These are phyloP conservation scores for Lachnellula hyalina DNA, from an alignment of 2,329 filamentous ascomycete species.

Conservation along the genomic window DNA sequence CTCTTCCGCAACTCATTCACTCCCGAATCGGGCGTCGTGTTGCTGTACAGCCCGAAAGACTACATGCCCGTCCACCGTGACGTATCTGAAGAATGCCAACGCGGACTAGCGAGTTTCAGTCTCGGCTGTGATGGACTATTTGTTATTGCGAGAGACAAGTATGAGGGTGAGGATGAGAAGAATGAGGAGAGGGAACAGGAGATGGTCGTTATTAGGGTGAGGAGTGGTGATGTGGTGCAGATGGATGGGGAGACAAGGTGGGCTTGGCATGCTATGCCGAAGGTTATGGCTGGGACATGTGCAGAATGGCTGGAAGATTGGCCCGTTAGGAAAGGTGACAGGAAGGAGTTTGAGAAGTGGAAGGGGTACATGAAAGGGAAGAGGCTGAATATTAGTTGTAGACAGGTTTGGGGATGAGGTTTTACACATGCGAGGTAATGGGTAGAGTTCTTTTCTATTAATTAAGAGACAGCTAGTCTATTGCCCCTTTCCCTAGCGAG, in stretches of 20 bases:
- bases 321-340: slow-evolving; percentile 49
- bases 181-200: slow-evolving; percentile 28
- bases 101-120: slow-evolving; percentile 76
- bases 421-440: background rate
- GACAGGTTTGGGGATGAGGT: slow-evolving; percentile 62
- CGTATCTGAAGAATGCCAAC: slow-evolving; percentile 77
- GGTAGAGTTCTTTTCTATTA: too few relatives aligned
- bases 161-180: slow-evolving; percentile 14
- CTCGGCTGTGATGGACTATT: slow-evolving; percentile 90
- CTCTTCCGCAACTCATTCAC: slow-evolving; percentile 67
- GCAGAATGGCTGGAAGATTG: slow-evolving; percentile 68
- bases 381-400: slow-evolving; percentile 87
- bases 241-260: slow-evolving; percentile 80
- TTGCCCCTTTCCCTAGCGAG: too few relatives aligned
- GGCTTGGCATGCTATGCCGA: slow-evolving; percentile 94
- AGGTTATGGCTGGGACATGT: slow-evolving; percentile 74
- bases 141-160: slow-evolving; percentile 58
- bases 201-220: slow-evolving; percentile 57
- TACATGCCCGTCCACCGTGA: slow-evolving; percentile 91
- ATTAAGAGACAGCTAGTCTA: too few relatives aligned
- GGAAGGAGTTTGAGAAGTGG: slow-evolving; percentile 55
- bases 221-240: slow-evolving; percentile 84
- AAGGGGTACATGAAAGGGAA: slow-evolving; percentile 84
- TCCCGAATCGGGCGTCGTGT: slow-evolving; percentile 86
- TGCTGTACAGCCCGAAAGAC: slow-evolving; percentile 85